Base-by-base conservation (phyloP, 305 asterid species). In the Nicotiana rustica region DNA sequence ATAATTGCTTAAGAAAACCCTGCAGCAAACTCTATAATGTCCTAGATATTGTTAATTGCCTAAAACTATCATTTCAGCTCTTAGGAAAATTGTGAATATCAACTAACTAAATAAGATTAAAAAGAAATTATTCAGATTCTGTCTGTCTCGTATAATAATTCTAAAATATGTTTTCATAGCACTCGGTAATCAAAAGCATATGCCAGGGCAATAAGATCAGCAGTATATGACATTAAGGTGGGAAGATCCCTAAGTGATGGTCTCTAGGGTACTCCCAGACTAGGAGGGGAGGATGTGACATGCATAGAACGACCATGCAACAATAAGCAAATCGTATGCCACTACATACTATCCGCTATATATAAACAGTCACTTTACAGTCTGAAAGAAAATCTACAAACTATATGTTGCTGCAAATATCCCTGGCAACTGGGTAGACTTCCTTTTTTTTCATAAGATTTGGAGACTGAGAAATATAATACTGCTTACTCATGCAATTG, bases 11-110 rank as follows among this genome's bases (percentile, higher is more conserved):
- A 75, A 75, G 9, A 75, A 25, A 7, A 75, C 44, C 18, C 65
- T 49, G 65, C 47, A 75, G 52, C 65, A 52, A 75, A 75, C 47
- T 52, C 79, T 52, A 52, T 4, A 62, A 52, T 75, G 29, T 52
- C 64, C 44, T 49, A 15, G 79, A 75, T 75, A 33, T 62, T 29
- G 65, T 49, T 41, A 49, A 52, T 29, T 75, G 62, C 79, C 35
- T 49, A 71, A 73, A 73, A 73, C 25, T 14, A 49, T 55, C 62
- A 14, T 73, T 73, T 73, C 79, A 21, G 21, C 79, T 73, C 49
- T 73, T 33, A 1, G 44, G 62, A 31, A 73, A 14, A 73, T 49
- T 25, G 2, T 73, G 79, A 75, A 25, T 25, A 25, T 25, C 25
- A 25, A 25, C 25, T 25, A 25, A 25, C 25, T 25, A 25, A 25